Evolutionary conservation across 2,329 filamentous ascomycete species (phyloP).

Genomic region (Albophoma yamanashiensis): DNA sequence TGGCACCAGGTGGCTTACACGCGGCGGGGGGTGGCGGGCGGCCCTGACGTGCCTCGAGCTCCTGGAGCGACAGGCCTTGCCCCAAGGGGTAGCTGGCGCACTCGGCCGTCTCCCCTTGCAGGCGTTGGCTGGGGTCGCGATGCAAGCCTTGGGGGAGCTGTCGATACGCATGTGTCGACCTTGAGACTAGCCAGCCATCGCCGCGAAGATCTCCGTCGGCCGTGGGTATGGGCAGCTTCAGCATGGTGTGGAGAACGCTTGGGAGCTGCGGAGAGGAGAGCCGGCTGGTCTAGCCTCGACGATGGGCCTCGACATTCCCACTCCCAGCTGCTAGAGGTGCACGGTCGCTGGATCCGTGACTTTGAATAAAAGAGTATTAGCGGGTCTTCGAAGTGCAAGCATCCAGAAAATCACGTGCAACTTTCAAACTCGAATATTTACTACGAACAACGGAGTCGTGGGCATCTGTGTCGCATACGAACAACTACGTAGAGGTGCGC

Average conservation of each 20-base stretch:
- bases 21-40: not conserved
- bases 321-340: not conserved
- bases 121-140: not conserved
- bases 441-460: not conserved
- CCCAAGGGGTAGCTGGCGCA: not conserved
- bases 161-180: not conserved
- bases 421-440: no score
- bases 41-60: not conserved
- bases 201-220: not conserved
- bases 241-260: not conserved
- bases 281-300: not conserved
- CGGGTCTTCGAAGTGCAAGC: not conserved
- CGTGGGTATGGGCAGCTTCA: not conserved
- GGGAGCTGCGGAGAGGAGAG: not conserved
- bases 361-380: not conserved
- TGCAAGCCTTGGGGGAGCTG: not conserved
- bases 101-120: not conserved
- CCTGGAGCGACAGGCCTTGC: not conserved
- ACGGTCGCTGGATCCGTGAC: not conserved
- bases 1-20: not conserved
- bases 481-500: not conserved
- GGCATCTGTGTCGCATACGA: not conserved
- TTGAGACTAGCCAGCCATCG: not conserved
- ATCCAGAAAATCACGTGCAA: not conserved
- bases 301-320: not conserved